phyloP scores from a whole-genome alignment of 208 protist genomes.

The Tritrichomonas musculus region DNA sequence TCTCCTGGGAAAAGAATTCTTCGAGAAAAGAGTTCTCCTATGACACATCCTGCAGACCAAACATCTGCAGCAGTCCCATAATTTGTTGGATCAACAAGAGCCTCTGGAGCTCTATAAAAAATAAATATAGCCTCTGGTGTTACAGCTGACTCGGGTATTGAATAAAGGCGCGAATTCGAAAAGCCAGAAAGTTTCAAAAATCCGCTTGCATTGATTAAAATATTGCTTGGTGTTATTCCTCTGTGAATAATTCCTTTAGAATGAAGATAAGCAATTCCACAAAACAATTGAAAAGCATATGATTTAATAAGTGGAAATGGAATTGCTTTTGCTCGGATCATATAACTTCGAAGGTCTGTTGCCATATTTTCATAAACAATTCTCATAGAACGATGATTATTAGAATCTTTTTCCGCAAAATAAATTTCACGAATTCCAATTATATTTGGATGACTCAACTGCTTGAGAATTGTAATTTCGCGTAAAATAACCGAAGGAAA shows the following conservation, averaged over 20 bases:
- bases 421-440: background rate
- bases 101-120: constrained; percentile 53
- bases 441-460: background rate
- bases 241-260: constrained; percentile 28
- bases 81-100: constrained; percentile 40
- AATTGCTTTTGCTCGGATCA: background rate
- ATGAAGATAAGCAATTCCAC: constrained; percentile 31
- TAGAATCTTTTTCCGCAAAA: background rate
- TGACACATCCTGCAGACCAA: constrained; percentile 52
- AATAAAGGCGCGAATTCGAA: constrained; percentile 55
- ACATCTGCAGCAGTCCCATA: constrained; percentile 51
- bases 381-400: too few relatives aligned
- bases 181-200: constrained; percentile 63
- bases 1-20: constrained; percentile 44
- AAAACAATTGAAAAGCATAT: constrained; percentile 33
- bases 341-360: background rate
- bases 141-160: constrained; percentile 40
- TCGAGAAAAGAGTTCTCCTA: constrained; percentile 45
- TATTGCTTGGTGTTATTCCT: constrained; percentile 57
- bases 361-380: constrained; percentile 4
- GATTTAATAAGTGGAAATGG: background rate
- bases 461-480: background rate
- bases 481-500: background rate
- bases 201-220: constrained; percentile 62
- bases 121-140: constrained; percentile 19